Percentiles rank a stretch among this genome's conserved stretches.
Conservation (phyloP, 2,329 filamentous ascomycete species). For the Nemania sp. region DNA sequence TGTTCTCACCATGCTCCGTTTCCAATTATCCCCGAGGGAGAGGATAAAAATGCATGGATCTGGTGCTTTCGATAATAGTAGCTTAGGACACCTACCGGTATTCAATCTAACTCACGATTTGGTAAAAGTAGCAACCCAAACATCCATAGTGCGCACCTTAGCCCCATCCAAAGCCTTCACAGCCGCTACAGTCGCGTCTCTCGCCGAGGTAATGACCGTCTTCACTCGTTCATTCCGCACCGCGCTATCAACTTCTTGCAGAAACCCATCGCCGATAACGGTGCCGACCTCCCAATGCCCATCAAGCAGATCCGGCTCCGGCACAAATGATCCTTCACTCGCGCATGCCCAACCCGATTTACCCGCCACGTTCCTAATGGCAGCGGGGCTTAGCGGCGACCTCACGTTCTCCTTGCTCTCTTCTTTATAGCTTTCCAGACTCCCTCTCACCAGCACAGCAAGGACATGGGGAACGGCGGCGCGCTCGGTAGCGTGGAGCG, state of each 20-base stretch:
- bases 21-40: too few species aligned
- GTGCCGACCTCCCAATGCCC: slow-evolving; percentile 15
- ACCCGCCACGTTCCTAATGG: slow-evolving; percentile 43
- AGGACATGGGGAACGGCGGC: slow-evolving; percentile 54
- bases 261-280: slow-evolving; percentile 2
- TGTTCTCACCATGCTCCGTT: too few species aligned
- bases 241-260: slow-evolving; percentile 37
- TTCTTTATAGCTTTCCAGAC: slow-evolving; percentile 47
- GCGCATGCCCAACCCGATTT: slow-evolving; percentile 44
- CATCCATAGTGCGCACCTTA: slow-evolving; percentile 47
- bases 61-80: too few species aligned
- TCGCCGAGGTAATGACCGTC: slow-evolving; percentile 35
- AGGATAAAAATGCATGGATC: too few species aligned
- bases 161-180: slow-evolving; percentile 36
- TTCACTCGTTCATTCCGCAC: slow-evolving; percentile 37
- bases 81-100: too few species aligned
- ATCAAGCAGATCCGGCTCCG: slow-evolving; percentile 15
- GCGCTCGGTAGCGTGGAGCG: slow-evolving; percentile 44
- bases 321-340: slow-evolving; percentile 42
- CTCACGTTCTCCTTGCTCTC: slow-evolving; percentile 51
- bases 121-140: slow-evolving; percentile 40
- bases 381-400: slow-evolving; percentile 47
- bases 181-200: slow-evolving; percentile 40
- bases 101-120: too few species aligned
- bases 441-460: slow-evolving; percentile 50